phyloP scores from a whole-genome alignment of 495 filamentous ascomycete species.

The Penicillium turbatum region DNA sequence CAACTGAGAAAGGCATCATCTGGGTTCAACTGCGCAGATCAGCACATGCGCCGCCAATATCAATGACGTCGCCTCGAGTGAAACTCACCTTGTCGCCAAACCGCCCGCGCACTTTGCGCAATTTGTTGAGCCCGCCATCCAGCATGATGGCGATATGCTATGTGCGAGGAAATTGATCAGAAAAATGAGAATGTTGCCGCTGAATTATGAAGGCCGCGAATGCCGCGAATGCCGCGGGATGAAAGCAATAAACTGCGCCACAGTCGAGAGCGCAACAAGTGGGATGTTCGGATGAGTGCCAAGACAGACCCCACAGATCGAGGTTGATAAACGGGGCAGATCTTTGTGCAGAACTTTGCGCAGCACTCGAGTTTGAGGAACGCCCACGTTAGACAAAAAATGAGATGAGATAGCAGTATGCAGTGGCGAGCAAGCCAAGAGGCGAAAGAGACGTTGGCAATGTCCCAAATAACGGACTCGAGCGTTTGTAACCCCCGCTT shows the following conservation, averaged over 20 bases:
- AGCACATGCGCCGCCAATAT: background rate
- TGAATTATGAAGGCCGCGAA: background rate
- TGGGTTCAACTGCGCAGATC: conserved; percentile 50
- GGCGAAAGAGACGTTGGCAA: conserved; percentile 11
- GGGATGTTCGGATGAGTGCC: background rate
- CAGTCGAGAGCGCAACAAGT: background rate
- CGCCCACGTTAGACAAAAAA: background rate
- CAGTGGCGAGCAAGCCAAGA: conserved; percentile 1
- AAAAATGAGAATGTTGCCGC: background rate
- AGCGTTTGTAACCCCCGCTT: conserved; percentile 10
- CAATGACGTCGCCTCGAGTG: background rate
- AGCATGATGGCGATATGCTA: conserved; percentile 24
- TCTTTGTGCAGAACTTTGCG: conserved; percentile 2
- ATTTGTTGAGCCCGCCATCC: conserved; percentile 26
- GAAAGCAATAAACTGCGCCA: conserved; percentile 4
- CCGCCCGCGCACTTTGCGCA: conserved; percentile 43
- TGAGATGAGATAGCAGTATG: background rate
- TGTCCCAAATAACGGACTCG: conserved; percentile 4
- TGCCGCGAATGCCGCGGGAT: background rate
- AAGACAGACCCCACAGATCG: conserved; percentile 5
- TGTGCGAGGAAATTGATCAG: background rate
- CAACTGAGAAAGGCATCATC: conserved; percentile 72
- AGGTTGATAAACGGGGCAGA: background rate
- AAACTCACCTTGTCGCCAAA: conserved; percentile 42
- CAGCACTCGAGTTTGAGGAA: background rate